Conservation (phyloP, 108 stramenopile species). For the Nitzschia putrida region DNA sequence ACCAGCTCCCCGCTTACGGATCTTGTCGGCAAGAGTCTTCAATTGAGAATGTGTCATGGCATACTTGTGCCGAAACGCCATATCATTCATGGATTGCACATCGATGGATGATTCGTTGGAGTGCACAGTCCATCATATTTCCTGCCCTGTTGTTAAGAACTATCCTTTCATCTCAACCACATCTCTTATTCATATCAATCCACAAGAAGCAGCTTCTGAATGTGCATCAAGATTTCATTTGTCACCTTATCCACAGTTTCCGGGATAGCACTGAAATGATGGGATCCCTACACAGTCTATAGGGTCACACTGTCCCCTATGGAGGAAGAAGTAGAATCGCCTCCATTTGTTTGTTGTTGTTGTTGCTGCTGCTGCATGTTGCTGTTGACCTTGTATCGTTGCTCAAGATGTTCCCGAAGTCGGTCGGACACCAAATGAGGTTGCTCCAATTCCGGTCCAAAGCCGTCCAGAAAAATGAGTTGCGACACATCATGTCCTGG, state of each 20-base stretch:
- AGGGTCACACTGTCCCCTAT: conserved; percentile 7
- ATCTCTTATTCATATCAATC: too few relatives aligned
- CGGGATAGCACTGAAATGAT: conserved; percentile 82
- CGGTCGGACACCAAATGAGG: conserved; percentile 5
- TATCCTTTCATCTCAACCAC: too few relatives aligned
- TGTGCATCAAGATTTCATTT: conserved; percentile 35
- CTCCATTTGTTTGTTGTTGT: neutral
- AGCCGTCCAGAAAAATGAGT: conserved; percentile 63
- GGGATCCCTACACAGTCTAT: conserved; percentile 54
- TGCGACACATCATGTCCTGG: conserved; percentile 62
- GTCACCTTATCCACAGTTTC: conserved; percentile 52
- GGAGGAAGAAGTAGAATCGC: neutral
- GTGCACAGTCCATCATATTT: too few relatives aligned
- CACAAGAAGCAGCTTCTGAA: too few relatives aligned
- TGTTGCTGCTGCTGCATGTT: neutral
- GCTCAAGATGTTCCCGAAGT: conserved; percentile 5
- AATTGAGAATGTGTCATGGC: too few relatives aligned
- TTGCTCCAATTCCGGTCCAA: conserved; percentile 43
- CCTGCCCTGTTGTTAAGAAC: too few relatives aligned
- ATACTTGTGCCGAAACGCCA: too few relatives aligned
- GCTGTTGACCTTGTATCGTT: conserved; percentile 4
- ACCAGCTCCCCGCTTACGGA: conserved; percentile 10
- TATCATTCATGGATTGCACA: too few relatives aligned
- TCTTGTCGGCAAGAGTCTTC: too few relatives aligned
- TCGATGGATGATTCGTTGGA: too few relatives aligned